Conservation (phyloP, 352 stramenopile species). For the Phytophthora pistaciae region DNA sequence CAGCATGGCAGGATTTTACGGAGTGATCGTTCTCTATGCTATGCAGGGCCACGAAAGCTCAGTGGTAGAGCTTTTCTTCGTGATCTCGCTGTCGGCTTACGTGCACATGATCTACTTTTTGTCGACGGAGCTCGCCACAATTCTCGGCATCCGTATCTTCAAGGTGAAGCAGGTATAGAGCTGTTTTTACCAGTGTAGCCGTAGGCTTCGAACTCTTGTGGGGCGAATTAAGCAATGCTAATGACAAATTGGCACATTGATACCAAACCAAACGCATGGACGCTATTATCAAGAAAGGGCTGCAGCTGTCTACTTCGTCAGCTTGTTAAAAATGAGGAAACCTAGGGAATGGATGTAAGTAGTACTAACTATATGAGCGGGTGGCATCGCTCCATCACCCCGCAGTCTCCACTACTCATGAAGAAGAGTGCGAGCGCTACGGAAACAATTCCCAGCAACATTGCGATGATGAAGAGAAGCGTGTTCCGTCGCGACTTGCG, state of each 20-base stretch:
- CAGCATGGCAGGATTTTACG: slow-evolving; percentile 1
- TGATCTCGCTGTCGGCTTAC: slow-evolving; percentile 75
- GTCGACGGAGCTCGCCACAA: slow-evolving; percentile 73
- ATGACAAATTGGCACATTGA: slow-evolving; percentile 12
- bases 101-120: slow-evolving; percentile 89
- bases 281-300: not conserved
- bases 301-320: slow-evolving; percentile 4
- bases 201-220: not conserved
- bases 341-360: slow-evolving; percentile 14
- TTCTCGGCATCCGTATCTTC: slow-evolving; percentile 86
- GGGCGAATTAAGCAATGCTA: not conserved
- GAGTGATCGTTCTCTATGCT: slow-evolving; percentile 2
- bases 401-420: slow-evolving; percentile 48
- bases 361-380: slow-evolving; percentile 55
- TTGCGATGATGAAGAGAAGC: slow-evolving; percentile 32
- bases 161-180: slow-evolving; percentile 72
- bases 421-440: slow-evolving; percentile 35
- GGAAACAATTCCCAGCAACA: slow-evolving; percentile 43
- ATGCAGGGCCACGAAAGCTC: slow-evolving; percentile 68
- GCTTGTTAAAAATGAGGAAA: slow-evolving; percentile 17
- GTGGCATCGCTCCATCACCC: slow-evolving; percentile 48
- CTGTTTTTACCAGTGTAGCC: too few species aligned
- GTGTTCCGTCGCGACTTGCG: slow-evolving; percentile 38
- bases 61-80: slow-evolving; percentile 82
- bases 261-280: not conserved